phyloP scores from a whole-genome alignment of 2,329 filamentous ascomycete species.

The Fusarium neocosmosporiellum region DNA sequence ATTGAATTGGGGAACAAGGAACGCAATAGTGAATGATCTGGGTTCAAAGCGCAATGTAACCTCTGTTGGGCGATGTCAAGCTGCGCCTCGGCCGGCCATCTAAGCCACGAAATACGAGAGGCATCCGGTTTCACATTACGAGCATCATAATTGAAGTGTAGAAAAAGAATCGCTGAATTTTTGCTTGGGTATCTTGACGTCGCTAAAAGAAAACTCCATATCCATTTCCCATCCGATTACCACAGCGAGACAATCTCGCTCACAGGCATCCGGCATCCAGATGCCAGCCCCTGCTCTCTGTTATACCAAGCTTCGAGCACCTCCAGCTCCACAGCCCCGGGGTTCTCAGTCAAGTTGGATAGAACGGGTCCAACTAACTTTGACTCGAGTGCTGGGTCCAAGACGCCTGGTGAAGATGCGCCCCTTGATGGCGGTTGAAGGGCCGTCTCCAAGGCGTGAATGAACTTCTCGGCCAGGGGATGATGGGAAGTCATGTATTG shows the following conservation, averaged over 20 bases:
- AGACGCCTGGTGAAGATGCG: slow-evolving; percentile 12
- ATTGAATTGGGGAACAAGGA: neutral
- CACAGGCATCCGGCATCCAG: slow-evolving; percentile 18
- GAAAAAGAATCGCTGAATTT: slow-evolving; percentile 2
- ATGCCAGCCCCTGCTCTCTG: slow-evolving; percentile 16
- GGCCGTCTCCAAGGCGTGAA: slow-evolving; percentile 27
- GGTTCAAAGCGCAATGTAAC: neutral
- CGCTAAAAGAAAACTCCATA: slow-evolving; percentile 15
- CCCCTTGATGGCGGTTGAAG: slow-evolving; percentile 30
- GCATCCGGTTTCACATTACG: slow-evolving; percentile 9
- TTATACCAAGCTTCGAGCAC: slow-evolving; percentile 40
- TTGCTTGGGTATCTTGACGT: slow-evolving; percentile 31
- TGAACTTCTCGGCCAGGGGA: slow-evolving; percentile 28
- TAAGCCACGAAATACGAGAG: neutral
- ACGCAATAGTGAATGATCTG: neutral
- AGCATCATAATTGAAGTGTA: no score
- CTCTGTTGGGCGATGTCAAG: neutral
- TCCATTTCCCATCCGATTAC: slow-evolving; percentile 18
- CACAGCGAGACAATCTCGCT: slow-evolving; percentile 38
- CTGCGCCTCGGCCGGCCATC: slow-evolving; percentile 12
- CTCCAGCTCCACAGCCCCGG: slow-evolving; percentile 30
- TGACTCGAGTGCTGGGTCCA: slow-evolving; percentile 38
- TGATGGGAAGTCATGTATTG: slow-evolving; percentile 27
- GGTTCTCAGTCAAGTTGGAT: slow-evolving; percentile 13
- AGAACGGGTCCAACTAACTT: slow-evolving; percentile 12